Conservation (phyloP, 2,329 filamentous ascomycete genomes). For the Trichoderma sp. region DNA sequence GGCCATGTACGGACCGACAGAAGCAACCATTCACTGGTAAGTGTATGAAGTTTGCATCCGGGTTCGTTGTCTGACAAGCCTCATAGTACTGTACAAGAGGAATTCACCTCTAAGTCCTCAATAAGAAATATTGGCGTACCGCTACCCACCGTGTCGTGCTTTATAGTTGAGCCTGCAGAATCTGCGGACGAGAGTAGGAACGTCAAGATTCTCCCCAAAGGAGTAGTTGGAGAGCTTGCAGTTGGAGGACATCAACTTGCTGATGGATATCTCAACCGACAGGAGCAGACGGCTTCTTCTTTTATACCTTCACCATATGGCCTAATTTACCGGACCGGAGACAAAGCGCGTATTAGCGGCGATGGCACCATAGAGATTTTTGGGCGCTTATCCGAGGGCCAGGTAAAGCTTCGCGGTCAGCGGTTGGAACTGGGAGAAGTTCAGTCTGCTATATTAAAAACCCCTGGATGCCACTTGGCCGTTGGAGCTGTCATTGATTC, state of each 20-base stretch:
- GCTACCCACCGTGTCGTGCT: conserved; percentile 78
- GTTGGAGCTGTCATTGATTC: conserved; percentile 68
- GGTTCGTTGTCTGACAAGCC: neutral
- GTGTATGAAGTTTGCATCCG: conserved; percentile 17
- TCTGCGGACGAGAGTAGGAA: conserved; percentile 27
- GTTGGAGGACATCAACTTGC: conserved; percentile 81
- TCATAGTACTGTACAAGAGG: conserved; percentile 66
- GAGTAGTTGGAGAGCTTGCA: conserved; percentile 75
- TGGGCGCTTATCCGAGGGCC: conserved; percentile 75
- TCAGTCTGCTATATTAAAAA: conserved; percentile 67
- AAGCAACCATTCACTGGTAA: conserved; percentile 83
- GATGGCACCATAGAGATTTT: conserved; percentile 79
- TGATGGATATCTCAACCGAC: conserved; percentile 76
- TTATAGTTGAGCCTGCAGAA: conserved; percentile 58
- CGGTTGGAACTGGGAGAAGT: conserved; percentile 79
- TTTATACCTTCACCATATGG: conserved; percentile 73
- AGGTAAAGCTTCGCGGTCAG: conserved; percentile 86
- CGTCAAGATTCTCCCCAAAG: conserved; percentile 60
- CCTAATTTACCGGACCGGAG: conserved; percentile 78
- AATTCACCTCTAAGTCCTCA: conserved; percentile 57
- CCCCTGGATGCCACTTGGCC: conserved; percentile 62
- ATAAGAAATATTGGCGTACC: conserved; percentile 75
- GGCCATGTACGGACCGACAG: conserved; percentile 94
- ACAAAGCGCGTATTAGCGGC: conserved; percentile 69
- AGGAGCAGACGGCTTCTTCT: conserved; percentile 69